Base-by-base conservation (phyloP, 2,329 filamentous ascomycete species). In the Aspergillus ruber region DNA sequence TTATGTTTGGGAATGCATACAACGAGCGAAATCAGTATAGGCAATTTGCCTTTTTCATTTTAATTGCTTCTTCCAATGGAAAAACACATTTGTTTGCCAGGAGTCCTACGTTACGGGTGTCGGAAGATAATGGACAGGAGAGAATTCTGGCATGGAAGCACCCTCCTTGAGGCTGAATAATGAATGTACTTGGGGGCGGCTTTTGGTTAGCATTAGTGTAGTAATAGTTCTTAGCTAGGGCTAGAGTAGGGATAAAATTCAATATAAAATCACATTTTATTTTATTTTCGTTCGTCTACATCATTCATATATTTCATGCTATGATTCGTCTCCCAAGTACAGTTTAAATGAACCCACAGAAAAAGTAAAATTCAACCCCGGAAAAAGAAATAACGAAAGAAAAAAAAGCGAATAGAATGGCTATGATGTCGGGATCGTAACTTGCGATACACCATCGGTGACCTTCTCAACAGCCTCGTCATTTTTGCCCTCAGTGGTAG, bases 371-470 rank as follows among this genome's bases (percentile, higher is more conserved):
- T 12, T 29, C 25, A 12, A 12, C 25, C 25, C 12, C 41, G 20
- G 21, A 44, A 44, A 29, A 23, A 38, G 15, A 25, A 18, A 47
- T 36, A 36, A 20, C 13, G 29, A 36, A 40, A 43, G 21, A 44
- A 36, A 33, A 23, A 27, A 23, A 38, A 41, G 25, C 29, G 38
- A 32, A 21, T 25, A 25, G 15, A 45, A 33, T 42, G 10, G 9
- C 27, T 38, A 72, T 13, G 69, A 72, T 10, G 62, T 65, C n/a
- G 68, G 68, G 43, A 73, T 58, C 18, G 67, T 66, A 43, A 72
- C 68, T 53, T 72, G 67, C 21, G 67, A 60, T 40, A 73, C 66
- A 15, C 69, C 69, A 57, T 73, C 70, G 15, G 62, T 53, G 18
- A 72, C 60, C 58, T 67, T 69, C 43, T 68, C 63, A 39, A 72